phyloP scores from a whole-genome alignment of 768 basidiomycete genomes.

The Scleroderma bovista region DNA sequence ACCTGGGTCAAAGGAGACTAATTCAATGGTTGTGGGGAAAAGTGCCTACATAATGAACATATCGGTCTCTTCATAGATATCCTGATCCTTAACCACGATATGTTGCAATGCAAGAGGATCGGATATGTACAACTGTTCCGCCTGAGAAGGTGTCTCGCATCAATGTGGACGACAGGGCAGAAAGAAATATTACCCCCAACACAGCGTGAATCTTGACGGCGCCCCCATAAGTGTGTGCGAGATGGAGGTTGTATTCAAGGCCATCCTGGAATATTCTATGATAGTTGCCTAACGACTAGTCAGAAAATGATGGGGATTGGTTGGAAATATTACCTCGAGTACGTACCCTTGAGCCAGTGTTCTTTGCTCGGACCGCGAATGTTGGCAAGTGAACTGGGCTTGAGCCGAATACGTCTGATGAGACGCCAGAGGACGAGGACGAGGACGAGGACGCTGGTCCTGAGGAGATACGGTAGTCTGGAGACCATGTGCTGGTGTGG shows the following conservation, averaged over 20 bases:
- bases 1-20: background rate
- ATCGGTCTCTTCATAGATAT: conserved; percentile 33
- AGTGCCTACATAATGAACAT: conserved; percentile 27
- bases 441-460: conserved; percentile 1
- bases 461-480: conserved; percentile 3
- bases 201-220: conserved; percentile 30
- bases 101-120: conserved; percentile 35
- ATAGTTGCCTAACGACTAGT: conserved; percentile 25
- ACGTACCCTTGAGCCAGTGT: conserved; percentile 30
- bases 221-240: conserved; percentile 30
- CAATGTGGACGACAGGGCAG: background rate
- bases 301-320: background rate
- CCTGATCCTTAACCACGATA: conserved; percentile 32
- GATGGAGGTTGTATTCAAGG: conserved; percentile 23
- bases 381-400: conserved; percentile 11
- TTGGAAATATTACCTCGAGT: too few species aligned
- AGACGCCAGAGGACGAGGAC: conserved; percentile 16
- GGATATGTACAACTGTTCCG: conserved; percentile 30
- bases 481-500: too few species aligned
- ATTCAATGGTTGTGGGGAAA: background rate
- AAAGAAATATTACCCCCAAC: conserved; percentile 23
- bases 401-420: conserved; percentile 4
- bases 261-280: conserved; percentile 30
- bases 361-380: conserved; percentile 30
- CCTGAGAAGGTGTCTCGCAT: conserved; percentile 6